Evolutionary conservation across 345 rosid species (phyloP), one percentile per base, ranked within the genome.

Genomic region (Clarkia xantiana): DNA sequence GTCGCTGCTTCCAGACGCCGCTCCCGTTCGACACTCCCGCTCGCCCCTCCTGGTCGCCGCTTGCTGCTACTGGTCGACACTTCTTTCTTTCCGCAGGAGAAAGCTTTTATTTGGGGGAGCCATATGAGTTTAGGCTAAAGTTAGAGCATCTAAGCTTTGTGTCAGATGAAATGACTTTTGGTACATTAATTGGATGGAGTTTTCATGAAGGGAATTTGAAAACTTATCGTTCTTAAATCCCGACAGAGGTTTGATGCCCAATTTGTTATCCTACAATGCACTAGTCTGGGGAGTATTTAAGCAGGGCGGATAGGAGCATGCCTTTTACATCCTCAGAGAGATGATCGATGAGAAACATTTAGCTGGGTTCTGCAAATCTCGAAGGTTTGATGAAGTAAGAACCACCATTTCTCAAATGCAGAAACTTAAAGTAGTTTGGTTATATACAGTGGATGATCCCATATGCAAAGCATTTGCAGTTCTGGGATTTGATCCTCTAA

Each of bases 301-400:
- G 60, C 65, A 62, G 50, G 80, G 85, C 38, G 34, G 77, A 74
- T 76, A 79, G 82, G 64, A 71, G 34, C 73, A 69, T 62, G 76
- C 73, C 6, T 18, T 1, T 36, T 53, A 56, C 48, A 52, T 88
- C 60, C 60, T 79, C 9, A 74, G 74, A 57, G 94, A 84, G 59
- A 74, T 88, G 81, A 49, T 59, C n/a, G 83, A 71, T 42, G 42
- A n/a, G 76, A 73, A 20, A 13, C 44, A 40, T 18, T 49, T 84
- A 47, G 80, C 86, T 18, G 89, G 93, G 19, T 84, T 76, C 66
- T 81, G 84, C 66, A 79, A 71, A 66, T 84, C 56, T 49, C 84
- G 91, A 71, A 64, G 56, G 56, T 84, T 88, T 66, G 81, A 79
- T 52, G 80, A 74, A 65, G 81, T 67, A 34, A 81, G 66, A 63